Base-by-base conservation (phyloP, 192 early-diverging fungal species). In the Allomyces macrogynus region DNA sequence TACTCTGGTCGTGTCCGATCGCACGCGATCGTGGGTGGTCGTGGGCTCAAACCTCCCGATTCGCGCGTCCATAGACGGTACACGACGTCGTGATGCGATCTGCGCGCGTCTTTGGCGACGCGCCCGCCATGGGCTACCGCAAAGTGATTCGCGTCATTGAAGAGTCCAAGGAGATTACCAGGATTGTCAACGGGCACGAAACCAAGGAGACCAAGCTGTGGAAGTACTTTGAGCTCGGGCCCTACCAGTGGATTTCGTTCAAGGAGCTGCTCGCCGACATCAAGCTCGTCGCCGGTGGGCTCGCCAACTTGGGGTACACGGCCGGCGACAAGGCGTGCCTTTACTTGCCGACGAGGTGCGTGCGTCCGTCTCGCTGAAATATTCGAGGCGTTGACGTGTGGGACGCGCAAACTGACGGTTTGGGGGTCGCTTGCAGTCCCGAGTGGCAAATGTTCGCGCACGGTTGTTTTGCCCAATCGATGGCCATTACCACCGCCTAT, bases 401-500 rank as follows among this genome's bases (percentile, higher is more conserved):
- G 32, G 32, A 40, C 32, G 32, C 32, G 32, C 32, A 8, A 40
- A 40, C 32, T 40, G 8, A 40, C 32, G 5, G 32, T 40, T 40
- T 3, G 32, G 32, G n/a, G 32, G 32, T 40, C 32, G 32, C 32
- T 40, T 3, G 32, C 32, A 40, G 32, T 40, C 32, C 32, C 32
- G 32, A 40, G 32, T 40, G 32, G 32, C 32, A 40, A 40, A 40
- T 40, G 32, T 40, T 40, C 32, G 32, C 32, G 32, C 32, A 40
- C 78, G 78, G 80, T 40, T 73, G 76, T 67, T 90, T 82, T 67
- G 76, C 84, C 24, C 87, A 90, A 70, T 69, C 62, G 27, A 67
- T 88, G 66, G 81, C 82, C 65, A 87, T 94, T 71, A 84, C 86
- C 49, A 94, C 91, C 26, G 87, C 89, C 23, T 87, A 86, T 67